These are phyloP conservation scores for Citrus inodora DNA, from an alignment of 345 rosid species.

Conservation along the genomic window DNA sequence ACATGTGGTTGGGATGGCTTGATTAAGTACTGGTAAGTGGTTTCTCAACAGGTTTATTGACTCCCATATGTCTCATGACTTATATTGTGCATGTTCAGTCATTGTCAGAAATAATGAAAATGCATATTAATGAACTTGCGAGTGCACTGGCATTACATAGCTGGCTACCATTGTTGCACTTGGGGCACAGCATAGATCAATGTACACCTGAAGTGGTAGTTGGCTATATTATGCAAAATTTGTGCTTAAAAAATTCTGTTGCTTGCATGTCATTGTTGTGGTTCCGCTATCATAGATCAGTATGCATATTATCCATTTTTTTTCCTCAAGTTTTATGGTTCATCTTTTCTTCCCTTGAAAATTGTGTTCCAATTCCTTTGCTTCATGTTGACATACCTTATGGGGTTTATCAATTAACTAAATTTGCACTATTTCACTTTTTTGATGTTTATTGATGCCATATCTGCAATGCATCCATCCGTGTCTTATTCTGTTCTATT, in stretches of 20 bases:
- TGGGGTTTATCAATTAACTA: neutral
- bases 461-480: neutral
- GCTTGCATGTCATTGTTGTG: neutral
- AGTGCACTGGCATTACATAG: neutral
- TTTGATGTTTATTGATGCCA: neutral
- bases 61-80: neutral
- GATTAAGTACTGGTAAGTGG: constrained; percentile 89
- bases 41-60: constrained; percentile 3
- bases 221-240: neutral
- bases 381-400: neutral
- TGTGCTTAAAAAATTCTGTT: neutral
- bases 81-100: neutral
- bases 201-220: too few species aligned
- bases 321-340: neutral
- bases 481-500: neutral
- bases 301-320: neutral
- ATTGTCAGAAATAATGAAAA: neutral
- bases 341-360: neutral
- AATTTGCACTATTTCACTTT: neutral
- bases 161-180: neutral
- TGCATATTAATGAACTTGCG: neutral
- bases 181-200: too few species aligned
- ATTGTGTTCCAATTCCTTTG: neutral
- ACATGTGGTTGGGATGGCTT: constrained; percentile 99
- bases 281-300: neutral